Evolutionary conservation across 2,329 filamentous ascomycete species (phyloP).

Genomic region (Coleophoma cylindrospora): DNA sequence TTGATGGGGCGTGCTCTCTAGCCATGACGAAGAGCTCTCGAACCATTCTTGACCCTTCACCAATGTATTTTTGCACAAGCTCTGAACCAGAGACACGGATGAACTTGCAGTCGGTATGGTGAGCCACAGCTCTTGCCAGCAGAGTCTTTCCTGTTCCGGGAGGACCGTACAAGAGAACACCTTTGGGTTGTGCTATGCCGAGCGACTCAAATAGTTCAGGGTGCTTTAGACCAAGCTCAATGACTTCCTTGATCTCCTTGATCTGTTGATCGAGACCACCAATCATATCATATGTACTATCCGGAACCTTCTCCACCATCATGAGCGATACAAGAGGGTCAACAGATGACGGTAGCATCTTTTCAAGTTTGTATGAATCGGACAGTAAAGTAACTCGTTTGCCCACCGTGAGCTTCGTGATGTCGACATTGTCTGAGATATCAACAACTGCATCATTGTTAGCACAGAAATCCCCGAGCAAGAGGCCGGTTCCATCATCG

Average conservation of each 20-base stretch:
- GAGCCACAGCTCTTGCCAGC: conserved; percentile 88
- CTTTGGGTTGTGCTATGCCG: conserved; percentile 96
- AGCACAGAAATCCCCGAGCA: conserved; percentile 4
- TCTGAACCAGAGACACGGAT: conserved; percentile 96
- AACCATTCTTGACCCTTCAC: conserved; percentile 96
- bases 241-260: conserved; percentile 99
- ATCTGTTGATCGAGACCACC: conserved; percentile 98
- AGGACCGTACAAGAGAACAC: conserved; percentile 91
- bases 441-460: conserved; percentile 69
- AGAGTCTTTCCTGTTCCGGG: conserved; percentile 97
- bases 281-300: conserved; percentile 99
- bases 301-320: conserved; percentile 99
- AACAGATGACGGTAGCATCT: conserved; percentile 96
- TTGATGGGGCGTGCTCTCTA: conserved; percentile 92
- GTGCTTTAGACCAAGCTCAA: conserved; percentile 96
- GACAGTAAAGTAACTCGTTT: conserved; percentile 96
- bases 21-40: conserved; percentile 99
- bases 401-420: conserved; percentile 90
- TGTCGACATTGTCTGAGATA: conserved; percentile 89
- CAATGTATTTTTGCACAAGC: conserved; percentile 98
- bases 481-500: conserved; percentile 20
- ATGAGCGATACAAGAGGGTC: conserved; percentile 98
- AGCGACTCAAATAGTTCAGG: conserved; percentile 99
- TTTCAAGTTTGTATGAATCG: conserved; percentile 97
- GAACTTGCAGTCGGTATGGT: conserved; percentile 99